Conservation (phyloP, 2,329 filamentous ascomycete genomes). For the Didymella segeticola region DNA sequence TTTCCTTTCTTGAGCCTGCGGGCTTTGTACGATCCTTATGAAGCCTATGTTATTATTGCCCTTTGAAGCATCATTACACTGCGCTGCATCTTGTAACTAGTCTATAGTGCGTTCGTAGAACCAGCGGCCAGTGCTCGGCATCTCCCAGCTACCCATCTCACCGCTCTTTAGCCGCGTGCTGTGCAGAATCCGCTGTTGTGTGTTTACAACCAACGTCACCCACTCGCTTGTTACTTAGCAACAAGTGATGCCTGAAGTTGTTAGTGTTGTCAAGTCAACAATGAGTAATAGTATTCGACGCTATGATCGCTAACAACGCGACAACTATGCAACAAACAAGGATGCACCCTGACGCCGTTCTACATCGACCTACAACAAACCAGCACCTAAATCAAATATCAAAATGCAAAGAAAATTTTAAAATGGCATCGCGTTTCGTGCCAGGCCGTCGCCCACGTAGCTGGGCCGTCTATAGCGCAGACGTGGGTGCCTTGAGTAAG, state of each 20-base stretch:
- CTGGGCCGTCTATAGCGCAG: slow-evolving; percentile 30
- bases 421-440: slow-evolving; percentile 25
- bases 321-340: slow-evolving; percentile 18
- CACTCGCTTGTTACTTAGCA: background rate
- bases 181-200: background rate
- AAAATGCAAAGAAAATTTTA: background rate
- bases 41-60: background rate
- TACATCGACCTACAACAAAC: slow-evolving; percentile 11
- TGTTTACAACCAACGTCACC: background rate
- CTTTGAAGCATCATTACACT: background rate
- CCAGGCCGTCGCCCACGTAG: slow-evolving; percentile 28
- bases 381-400: background rate
- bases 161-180: slow-evolving; percentile 13
- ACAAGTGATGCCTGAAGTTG: slow-evolving; percentile 11
- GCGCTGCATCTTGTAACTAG: slow-evolving; percentile 9
- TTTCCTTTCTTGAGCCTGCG: background rate
- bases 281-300: slow-evolving; percentile 19
- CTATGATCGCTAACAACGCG: slow-evolving; percentile 14
- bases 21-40: slow-evolving; percentile 14
- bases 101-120: background rate
- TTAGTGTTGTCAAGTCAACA: slow-evolving; percentile 21
- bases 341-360: slow-evolving; percentile 13
- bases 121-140: slow-evolving; percentile 13
- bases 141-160: background rate
- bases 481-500: slow-evolving; percentile 22